Base-by-base conservation (phyloP, 768 basidiomycete species). In the Russula abietina region DNA sequence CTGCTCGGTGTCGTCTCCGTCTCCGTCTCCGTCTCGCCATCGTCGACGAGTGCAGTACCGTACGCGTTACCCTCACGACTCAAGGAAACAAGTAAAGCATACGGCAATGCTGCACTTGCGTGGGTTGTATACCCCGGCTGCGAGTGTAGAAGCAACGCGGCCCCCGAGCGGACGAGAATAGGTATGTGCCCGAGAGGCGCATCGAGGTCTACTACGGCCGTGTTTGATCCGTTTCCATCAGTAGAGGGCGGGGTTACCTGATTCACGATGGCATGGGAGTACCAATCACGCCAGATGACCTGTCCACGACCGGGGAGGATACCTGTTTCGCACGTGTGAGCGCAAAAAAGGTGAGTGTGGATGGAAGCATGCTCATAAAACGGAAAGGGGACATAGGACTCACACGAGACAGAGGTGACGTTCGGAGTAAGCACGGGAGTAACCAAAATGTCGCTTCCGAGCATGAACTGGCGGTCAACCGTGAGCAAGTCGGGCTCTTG, bases 181-280 rank as follows among this genome's bases (percentile, higher is more conserved):
- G 86, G 86, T 73, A 91, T 90, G 69, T 89, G 84, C 19, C 84
- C 79, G 2, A 91, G 81, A 4, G 88, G 88, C 3, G 87, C 86
- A n/a, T 75, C 69, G 52, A 90, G 76, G 5, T 82, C 83, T 0
- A 78, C 80, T 45, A 45, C 43, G n/a, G 5, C n/a, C 10, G 43
- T n/a, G 10, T 45, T 22, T 22, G 9, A 10, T 22, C 19, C 43
- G 33, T 68, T 71, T 38, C 79, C 79, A 2, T 73, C 41, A 1
- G 73, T 71, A 19, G 77, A 11, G 1, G 22, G 22, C 14, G 14
- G 2, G 2, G 14, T 38, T 12, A 41, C 72, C 24, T 84, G 43
- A 22, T n/a, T 73, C 24, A 85, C 78, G 46, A 75, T 76, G 14
- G 80, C 78, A 66, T 88, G 85, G 0, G 84, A 87, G 72, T 84